Conservation (phyloP, 164 flowering plant species). For the Chimonanthus praecox region DNA sequence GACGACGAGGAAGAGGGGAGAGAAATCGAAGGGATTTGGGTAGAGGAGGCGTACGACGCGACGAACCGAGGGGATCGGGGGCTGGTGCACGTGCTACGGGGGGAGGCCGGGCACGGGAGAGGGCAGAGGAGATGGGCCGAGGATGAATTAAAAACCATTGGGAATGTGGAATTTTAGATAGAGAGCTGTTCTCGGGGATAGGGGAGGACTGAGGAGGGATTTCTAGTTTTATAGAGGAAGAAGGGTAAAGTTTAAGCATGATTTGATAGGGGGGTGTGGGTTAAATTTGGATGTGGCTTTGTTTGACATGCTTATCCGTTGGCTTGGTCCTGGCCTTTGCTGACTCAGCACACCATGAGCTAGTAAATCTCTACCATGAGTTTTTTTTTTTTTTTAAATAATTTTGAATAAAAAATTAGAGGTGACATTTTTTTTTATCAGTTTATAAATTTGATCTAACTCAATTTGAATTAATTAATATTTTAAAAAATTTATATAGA, state of each 20-base stretch:
- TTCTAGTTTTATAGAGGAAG: not conserved
- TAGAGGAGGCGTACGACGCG: conserved; percentile 23
- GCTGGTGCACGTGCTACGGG: not conserved
- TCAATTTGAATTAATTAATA: too few species aligned
- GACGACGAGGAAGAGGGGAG: conserved; percentile 1
- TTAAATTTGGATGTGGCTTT: not conserved
- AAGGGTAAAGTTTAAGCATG: not conserved
- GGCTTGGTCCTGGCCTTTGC: not conserved
- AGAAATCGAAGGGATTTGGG: conserved; percentile 2
- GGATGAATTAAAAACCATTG: conserved; percentile 5
- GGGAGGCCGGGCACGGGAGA: not conserved
- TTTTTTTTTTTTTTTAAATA: too few species aligned
- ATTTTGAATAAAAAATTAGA: too few species aligned
- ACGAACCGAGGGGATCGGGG: conserved; percentile 16
- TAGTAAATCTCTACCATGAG: too few species aligned
- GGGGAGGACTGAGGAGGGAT: not conserved
- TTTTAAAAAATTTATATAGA: too few species aligned
- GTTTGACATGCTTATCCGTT: not conserved
- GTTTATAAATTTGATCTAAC: too few species aligned
- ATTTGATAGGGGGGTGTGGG: not conserved
- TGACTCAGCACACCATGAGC: not conserved
- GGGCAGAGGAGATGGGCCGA: not conserved
- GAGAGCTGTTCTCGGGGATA: not conserved
- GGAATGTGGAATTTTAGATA: not conserved
- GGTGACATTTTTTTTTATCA: too few species aligned